A percentile compares a stretch with the other conserved stretches of the same genome.
Evolutionary conservation across 257 asterid genomes (phyloP).

Genomic region (Marsdenia floribunda): DNA sequence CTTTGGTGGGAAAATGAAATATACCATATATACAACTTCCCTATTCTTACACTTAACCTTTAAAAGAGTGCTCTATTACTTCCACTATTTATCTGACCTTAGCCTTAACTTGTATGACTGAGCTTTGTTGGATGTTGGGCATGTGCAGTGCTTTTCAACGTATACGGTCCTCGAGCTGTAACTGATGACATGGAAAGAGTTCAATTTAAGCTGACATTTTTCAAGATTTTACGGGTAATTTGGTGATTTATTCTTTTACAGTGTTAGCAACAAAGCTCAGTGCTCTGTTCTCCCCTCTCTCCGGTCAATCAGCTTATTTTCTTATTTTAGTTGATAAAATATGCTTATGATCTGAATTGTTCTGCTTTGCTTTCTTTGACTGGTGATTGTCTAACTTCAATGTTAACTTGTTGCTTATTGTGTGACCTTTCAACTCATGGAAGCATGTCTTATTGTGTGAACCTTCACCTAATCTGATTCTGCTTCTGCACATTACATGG

Average conservation of each 20-base stretch:
- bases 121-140: background rate
- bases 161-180: constrained; percentile 91
- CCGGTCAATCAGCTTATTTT: background rate
- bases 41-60: background rate
- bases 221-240: constrained; percentile 65
- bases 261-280: background rate
- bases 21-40: background rate
- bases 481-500: background rate
- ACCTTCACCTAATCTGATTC: background rate
- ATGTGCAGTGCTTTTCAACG: constrained; percentile 81
- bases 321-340: background rate
- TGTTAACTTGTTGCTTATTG: background rate
- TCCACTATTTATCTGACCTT: background rate
- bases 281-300: background rate
- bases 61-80: background rate
- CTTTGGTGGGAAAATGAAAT: background rate
- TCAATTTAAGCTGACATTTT: constrained; percentile 70
- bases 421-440: background rate
- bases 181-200: constrained; percentile 63
- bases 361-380: background rate
- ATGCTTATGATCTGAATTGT: background rate
- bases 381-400: background rate
- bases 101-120: background rate
- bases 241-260: background rate
- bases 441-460: background rate